These are phyloP conservation scores for Hyaloscypha hepaticicola DNA, from an alignment of 495 filamentous ascomycete genomes.

Conservation along the genomic window DNA sequence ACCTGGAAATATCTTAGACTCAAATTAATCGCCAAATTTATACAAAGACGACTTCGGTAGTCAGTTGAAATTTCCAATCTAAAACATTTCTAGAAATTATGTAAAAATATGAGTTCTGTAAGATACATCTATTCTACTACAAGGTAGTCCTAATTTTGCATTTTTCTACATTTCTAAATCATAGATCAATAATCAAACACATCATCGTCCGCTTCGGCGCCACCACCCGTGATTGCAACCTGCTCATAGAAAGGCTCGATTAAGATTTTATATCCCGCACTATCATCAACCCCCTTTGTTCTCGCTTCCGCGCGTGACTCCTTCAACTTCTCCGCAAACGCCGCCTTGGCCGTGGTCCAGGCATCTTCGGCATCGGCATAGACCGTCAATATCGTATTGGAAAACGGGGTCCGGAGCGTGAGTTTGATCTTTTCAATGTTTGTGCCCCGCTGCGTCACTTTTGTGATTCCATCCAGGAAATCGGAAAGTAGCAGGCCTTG, in stretches of 20 bases:
- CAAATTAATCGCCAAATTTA: no score
- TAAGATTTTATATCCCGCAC: slow-evolving; percentile 12
- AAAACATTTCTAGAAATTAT: no score
- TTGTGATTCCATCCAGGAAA: slow-evolving; percentile 16
- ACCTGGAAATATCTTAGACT: no score
- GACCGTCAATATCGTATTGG: slow-evolving; percentile 18
- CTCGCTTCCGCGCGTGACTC: slow-evolving; percentile 14
- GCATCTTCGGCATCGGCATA: slow-evolving; percentile 14
- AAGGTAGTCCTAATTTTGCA: no score
- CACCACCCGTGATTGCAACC: not conserved
- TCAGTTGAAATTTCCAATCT: no score
- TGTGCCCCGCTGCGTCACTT: slow-evolving; percentile 7
- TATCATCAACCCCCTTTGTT: not conserved
- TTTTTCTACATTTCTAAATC: no score
- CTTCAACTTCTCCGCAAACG: slow-evolving; percentile 23
- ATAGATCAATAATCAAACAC: slow-evolving; percentile 23
- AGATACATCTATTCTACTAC: no score
- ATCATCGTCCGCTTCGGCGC: slow-evolving; percentile 14
- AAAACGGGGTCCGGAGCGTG: slow-evolving; percentile 11
- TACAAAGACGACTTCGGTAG: no score
- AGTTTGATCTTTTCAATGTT: slow-evolving; percentile 25
- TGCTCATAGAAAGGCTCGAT: slow-evolving; percentile 25
- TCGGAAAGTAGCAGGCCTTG: not conserved
- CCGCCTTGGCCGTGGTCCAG: slow-evolving; percentile 15
- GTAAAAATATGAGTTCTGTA: no score